phyloP scores from a whole-genome alignment of 129 eudicot species.

The Deinandra increscens region DNA sequence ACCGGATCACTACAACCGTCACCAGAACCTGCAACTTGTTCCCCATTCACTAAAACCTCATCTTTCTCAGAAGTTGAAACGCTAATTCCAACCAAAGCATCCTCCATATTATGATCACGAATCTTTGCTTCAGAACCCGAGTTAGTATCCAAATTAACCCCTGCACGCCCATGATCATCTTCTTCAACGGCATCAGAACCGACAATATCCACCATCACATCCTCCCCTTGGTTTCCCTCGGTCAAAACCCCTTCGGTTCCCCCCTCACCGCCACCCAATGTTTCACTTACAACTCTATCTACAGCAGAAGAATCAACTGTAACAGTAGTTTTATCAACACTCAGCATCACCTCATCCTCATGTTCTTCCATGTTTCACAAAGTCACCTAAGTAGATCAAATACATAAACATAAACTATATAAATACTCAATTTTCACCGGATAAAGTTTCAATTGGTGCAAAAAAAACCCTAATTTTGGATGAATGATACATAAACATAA shows the following conservation, averaged over 20 bases:
- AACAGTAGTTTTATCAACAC: slow-evolving; percentile 21
- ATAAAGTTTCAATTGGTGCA: not conserved
- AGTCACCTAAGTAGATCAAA: slow-evolving; percentile 29
- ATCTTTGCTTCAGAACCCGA: slow-evolving; percentile 4
- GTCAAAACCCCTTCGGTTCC: slow-evolving; percentile 28
- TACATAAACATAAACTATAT: slow-evolving; percentile 1
- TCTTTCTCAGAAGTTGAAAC: slow-evolving; percentile 17
- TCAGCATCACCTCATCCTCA: slow-evolving; percentile 40
- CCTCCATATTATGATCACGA: slow-evolving; percentile 1
- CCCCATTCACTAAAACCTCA: slow-evolving; percentile 16
- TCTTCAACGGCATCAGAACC: slow-evolving; percentile 63
- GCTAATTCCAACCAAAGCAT: slow-evolving; percentile 20
- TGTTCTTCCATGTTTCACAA: slow-evolving; percentile 55
- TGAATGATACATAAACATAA: not conserved
- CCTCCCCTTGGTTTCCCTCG: slow-evolving; percentile 36
- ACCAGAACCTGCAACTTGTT: slow-evolving; percentile 6
- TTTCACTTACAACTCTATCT: not conserved
- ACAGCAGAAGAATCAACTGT: slow-evolving; percentile 14
- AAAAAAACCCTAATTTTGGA: slow-evolving; percentile 11
- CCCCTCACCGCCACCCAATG: not conserved
- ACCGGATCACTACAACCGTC: not conserved
- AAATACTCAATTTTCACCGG: slow-evolving; percentile 8
- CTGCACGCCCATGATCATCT: slow-evolving; percentile 38
- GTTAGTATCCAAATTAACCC: slow-evolving; percentile 7
- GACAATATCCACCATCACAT: slow-evolving; percentile 63